Evolutionary conservation across 805 yeast genomes (phyloP), one percentile per base, ranked within the genome.

Genomic region (Saccharomycopsis olivae): DNA sequence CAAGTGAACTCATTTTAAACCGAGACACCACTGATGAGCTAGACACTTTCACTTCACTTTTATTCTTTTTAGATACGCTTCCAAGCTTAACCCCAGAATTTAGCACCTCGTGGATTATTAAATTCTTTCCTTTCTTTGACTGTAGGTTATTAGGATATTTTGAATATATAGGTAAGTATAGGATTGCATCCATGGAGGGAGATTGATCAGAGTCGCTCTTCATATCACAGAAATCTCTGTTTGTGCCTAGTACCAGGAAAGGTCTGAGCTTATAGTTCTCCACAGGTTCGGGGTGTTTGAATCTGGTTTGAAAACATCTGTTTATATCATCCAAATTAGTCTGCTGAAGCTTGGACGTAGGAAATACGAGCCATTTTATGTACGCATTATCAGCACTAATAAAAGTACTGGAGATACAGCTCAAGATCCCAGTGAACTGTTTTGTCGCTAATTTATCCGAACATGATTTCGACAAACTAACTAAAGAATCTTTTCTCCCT

Each of bases 401-500:
- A 30, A 65, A 37, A 1, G 39, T 44, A 29, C 65, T 61, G 2
- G 71, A 67, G 5, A 69, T 36, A 3, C 71, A 52, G 49, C 69
- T 78, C 31, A 71, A 54, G 2, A 79, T 36, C 0, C 86, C 80
- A 0, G 64, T 61, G 27, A 61, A 58, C 54, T 85, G 96, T 43
- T 68, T 68, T 36, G 78, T 38, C 32, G 83, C 67, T 19, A 89
- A 56, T 52, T 89, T 89, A 55, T 89, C 97, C 1, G 94, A 75
- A 55, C 97, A 89, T 1, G 95, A 84, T 55, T 87, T 89, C 23
- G 94, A 82, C 36, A 70, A 57, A 0, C 94, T 71, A 3, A 75
- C 47, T 2, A 70, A 68, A 2, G 96, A 80, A 54, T 92, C 97
- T 21, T 65, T 55, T 37, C 97, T 58, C 1, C 98, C 98, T 0